Evolutionary conservation across 192 early-diverging fungal genomes (phyloP), one percentile per base, ranked within the genome.

Genomic region (Podila epigama): DNA sequence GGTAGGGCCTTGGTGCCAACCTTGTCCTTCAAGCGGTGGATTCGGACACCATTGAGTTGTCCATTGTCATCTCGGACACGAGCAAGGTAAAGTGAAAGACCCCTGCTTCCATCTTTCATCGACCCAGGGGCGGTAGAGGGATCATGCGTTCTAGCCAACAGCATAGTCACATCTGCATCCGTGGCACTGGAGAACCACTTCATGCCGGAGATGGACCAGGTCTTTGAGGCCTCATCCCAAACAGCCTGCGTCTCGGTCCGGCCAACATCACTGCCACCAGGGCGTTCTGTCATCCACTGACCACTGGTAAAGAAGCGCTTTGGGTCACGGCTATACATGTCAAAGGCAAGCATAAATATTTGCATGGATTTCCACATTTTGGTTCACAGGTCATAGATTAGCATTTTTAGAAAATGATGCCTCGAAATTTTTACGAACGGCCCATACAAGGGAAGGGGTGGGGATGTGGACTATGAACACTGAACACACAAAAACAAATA

Each of bases 251-350:
- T 90, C 68, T 92, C 90, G 7, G 90, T 88, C 4, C 79, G 79
- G n/a, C 81, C 83, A 36, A 92, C 84, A 66, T 92, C 91, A 34
- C 81, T 84, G 34, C 89, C 91, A 41, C 89, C 90, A 16, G 89
- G 88, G 20, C 89, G 77, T 66, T 93, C 91, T 5, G 90, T 93
- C 91, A 92, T 93, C 90, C 89, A 92, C 63, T 93, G 91, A 11
- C 90, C 90, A 57, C 81, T 84, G 33, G 88, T 92, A 78, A 84
- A 88, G 56, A 90, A 89, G n/a, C 57, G 51, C 3, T 60, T 67
- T 10, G 91, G 90, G 55, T 93, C 90, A 12, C 90, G 87, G 40
- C 82, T 82, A 56, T 42, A 22, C 44, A 48, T 22, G n/a, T 48
- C n/a, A n/a, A n/a, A n/a, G n/a, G n/a, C n/a, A 22, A 48, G 44